phyloP scores from a whole-genome alignment of 257 asterid genomes.

The Fraxinus quadrangulata region DNA sequence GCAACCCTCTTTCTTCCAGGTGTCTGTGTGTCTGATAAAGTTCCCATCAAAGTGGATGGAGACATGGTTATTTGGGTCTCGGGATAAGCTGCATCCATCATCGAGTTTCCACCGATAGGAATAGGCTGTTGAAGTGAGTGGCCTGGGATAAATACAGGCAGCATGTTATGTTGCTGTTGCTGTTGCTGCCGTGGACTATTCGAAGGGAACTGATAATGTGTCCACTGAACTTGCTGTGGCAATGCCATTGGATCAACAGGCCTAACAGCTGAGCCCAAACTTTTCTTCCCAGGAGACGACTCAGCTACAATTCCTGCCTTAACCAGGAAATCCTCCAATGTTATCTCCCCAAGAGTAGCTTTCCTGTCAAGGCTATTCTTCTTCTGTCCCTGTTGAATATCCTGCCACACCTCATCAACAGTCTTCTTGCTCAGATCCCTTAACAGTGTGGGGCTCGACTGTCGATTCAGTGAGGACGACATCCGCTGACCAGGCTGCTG shows the following conservation, averaged over 20 bases:
- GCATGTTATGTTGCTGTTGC: background rate
- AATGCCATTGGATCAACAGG: slow-evolving; percentile 41
- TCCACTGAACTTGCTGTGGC: slow-evolving; percentile 67
- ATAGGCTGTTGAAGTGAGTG: slow-evolving; percentile 58
- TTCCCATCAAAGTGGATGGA: slow-evolving; percentile 60
- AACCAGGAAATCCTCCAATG: slow-evolving; percentile 89
- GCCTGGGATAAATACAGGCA: slow-evolving; percentile 53
- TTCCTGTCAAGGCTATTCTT: slow-evolving; percentile 54
- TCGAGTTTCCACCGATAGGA: slow-evolving; percentile 51
- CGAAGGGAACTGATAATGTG: slow-evolving; percentile 54
- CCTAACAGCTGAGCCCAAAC: slow-evolving; percentile 34
- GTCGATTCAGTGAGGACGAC: slow-evolving; percentile 42
- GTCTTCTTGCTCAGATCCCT: slow-evolving; percentile 82
- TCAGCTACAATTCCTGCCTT: slow-evolving; percentile 91
- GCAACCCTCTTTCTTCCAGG: slow-evolving; percentile 72
- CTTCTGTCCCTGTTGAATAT: slow-evolving; percentile 67
- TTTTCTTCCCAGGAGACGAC: slow-evolving; percentile 38
- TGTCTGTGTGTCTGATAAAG: slow-evolving; percentile 67
- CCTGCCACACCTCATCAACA: slow-evolving; percentile 95
- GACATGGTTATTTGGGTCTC: slow-evolving; percentile 63
- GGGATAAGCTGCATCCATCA: slow-evolving; percentile 47
- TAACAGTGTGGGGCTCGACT: slow-evolving; percentile 48
- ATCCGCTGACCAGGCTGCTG: slow-evolving; percentile 39
- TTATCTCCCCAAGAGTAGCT: slow-evolving; percentile 77
- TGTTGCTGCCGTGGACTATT: slow-evolving; percentile 40